Conservation (phyloP, 2,329 filamentous ascomycete genomes). For the Fusarium buxicola region DNA sequence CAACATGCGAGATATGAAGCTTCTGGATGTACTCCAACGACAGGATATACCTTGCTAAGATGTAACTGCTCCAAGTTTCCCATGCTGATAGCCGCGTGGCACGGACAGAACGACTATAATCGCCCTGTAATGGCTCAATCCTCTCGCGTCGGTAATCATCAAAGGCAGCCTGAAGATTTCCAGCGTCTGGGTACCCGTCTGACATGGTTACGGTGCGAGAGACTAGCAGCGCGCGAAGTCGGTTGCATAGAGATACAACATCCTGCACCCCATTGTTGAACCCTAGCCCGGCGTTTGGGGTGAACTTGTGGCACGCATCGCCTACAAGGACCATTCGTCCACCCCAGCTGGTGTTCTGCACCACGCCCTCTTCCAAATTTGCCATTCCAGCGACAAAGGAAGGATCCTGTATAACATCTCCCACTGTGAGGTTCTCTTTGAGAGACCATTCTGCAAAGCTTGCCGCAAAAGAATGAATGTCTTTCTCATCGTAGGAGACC, state of each 20-base stretch:
- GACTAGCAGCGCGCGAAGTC: neutral
- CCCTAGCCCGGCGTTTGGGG: constrained; percentile 48
- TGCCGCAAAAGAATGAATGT: neutral
- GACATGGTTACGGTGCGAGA: neutral
- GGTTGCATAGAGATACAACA: neutral
- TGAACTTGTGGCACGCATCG: constrained; percentile 52
- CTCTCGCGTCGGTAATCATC: neutral
- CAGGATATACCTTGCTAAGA: neutral
- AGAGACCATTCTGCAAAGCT: neutral
- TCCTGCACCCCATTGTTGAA: constrained; percentile 30
- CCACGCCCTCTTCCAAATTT: constrained; percentile 50
- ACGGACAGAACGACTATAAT: neutral
- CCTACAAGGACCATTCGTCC: constrained; percentile 49
- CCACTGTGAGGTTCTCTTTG: neutral
- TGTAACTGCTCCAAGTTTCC: neutral
- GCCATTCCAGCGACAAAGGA: constrained; percentile 3
- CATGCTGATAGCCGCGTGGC: neutral
- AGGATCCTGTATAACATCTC: neutral
- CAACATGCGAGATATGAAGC: neutral
- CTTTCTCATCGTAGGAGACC: neutral
- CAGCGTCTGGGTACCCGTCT: neutral
- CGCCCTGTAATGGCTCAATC: neutral
- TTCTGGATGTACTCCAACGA: neutral
- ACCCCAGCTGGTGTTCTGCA: constrained; percentile 42
- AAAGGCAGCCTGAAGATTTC: neutral